Evolutionary conservation across 1,139 yeast species (phyloP), one percentile per base, ranked within the genome.

Genomic region (Pichia sp.): DNA sequence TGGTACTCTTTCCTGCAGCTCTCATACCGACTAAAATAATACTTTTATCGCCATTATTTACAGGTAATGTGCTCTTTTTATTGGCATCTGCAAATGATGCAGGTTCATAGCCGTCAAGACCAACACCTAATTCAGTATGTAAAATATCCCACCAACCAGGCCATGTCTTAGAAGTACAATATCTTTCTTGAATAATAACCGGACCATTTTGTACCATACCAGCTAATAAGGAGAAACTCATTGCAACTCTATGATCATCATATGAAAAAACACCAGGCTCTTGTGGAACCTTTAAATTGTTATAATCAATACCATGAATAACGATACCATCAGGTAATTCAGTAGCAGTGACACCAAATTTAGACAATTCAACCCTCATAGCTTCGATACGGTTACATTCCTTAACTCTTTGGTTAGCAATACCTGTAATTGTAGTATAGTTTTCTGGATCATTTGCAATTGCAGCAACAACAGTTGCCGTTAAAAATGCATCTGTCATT

Each of bases 71-170:
- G 23, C 42, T 39, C 10, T 48, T 44, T 10, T 29, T 29, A 12
- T 47, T 48, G 3, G 53, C 32, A 4, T 53, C 41, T 16, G 52
- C 43, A 35, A 55, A 47, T 3, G 50, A 45, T 9, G 51, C 51
- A 8, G 62, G 65, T 57, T 85, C 95, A 57, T 70, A 72, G 24
- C 98, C 98, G 55, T 79, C 82, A 39, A 92, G 65, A 16, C 65
- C 62, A 32, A 78, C 82, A 30, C 80, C 76, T 59, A 92, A 79
- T 49, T 73, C 68, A 46, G 84, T 76, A 59, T 81, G 87, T 52
- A 92, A 71, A 41, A 83, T 75, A 65, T 92, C 99, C 98, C 98
- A 92, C 98, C 98, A 92, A 37, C 97, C 97, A 22, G 99, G 99
- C 99, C 99, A 92, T 0, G 99, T 92, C 69, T 92, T 92, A 48